These are phyloP conservation scores for Curvularia verruculosa DNA, from an alignment of 2,329 filamentous ascomycete species.

Conservation along the genomic window DNA sequence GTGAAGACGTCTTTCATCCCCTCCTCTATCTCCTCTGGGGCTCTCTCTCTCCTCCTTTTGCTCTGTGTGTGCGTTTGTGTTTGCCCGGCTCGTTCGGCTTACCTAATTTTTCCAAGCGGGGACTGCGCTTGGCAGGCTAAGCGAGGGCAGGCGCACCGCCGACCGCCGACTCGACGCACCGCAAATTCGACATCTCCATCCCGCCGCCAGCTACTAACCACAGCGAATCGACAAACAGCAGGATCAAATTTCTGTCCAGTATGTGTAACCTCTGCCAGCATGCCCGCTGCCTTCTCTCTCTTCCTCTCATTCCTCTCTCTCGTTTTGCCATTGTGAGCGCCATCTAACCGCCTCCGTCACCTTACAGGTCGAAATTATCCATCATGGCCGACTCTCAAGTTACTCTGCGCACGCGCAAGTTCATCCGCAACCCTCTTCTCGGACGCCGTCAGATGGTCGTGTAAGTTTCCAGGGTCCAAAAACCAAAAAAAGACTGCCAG, in stretches of 20 bases:
- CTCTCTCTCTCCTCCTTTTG: too few species aligned
- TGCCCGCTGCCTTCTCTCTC: conserved; percentile 2
- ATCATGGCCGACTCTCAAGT: conserved; percentile 82
- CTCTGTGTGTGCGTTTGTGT: too few species aligned
- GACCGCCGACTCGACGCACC: conserved; percentile 22
- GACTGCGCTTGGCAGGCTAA: conserved; percentile 22
- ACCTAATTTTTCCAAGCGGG: conserved; percentile 27
- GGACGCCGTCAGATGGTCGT: conserved; percentile 99
- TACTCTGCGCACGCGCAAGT: conserved; percentile 90
- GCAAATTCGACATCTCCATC: conserved; percentile 39
- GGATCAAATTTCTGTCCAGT: conserved; percentile 46
- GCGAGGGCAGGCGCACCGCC: conserved; percentile 18
- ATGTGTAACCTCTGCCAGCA: conserved; percentile 25
- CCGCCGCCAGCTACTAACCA: conserved; percentile 43
- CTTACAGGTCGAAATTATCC: conserved; percentile 45
- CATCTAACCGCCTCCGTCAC: conserved; percentile 23
- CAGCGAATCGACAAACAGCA: conserved; percentile 39
- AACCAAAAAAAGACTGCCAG: conserved; percentile 19
- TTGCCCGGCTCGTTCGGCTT: conserved; percentile 20
- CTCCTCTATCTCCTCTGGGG: too few species aligned
- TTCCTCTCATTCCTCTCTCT: neutral
- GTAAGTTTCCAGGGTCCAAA: conserved; percentile 60
- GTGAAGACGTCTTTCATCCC: neutral
- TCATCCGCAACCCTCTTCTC: conserved; percentile 99
- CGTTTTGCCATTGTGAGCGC: conserved; percentile 6